Conservation (phyloP, 352 stramenopile genomes). For the Pythium scleroteichum region DNA sequence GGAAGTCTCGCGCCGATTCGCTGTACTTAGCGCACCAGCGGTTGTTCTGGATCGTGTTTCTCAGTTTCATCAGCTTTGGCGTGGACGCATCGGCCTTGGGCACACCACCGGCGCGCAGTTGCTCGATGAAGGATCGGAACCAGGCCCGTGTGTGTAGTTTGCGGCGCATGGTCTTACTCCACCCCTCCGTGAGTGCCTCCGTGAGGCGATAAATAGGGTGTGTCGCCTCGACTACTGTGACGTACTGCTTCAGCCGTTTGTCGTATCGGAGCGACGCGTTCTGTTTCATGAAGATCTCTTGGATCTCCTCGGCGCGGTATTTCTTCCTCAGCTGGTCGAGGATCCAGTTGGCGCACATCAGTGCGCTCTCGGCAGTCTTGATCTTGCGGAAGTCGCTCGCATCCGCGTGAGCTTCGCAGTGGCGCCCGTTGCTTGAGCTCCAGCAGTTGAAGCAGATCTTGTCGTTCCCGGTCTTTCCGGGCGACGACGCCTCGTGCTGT, state of each 20-base stretch:
- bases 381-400: conserved; percentile 53
- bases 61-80: conserved; percentile 77
- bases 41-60: conserved; percentile 79
- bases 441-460: conserved; percentile 93
- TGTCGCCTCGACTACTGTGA: conserved; percentile 85
- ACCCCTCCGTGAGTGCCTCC: conserved; percentile 45
- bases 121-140: conserved; percentile 90
- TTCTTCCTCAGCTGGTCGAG: conserved; percentile 85
- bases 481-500: not conserved
- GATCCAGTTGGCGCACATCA: conserved; percentile 94
- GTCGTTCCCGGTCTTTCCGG: conserved; percentile 6
- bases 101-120: conserved; percentile 67
- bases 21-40: conserved; percentile 70
- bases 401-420: conserved; percentile 69
- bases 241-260: conserved; percentile 82
- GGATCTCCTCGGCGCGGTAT: conserved; percentile 90
- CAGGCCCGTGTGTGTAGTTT: conserved; percentile 86
- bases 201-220: conserved; percentile 91
- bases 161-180: conserved; percentile 88
- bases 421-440: conserved; percentile 84
- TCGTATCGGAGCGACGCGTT: conserved; percentile 89
- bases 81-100: conserved; percentile 41
- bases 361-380: conserved; percentile 59
- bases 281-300: conserved; percentile 91
- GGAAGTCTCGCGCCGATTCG: conserved; percentile 54